Percentiles rank a stretch among this genome's conserved stretches.
Conservation (phyloP, 2,329 filamentous ascomycete species). For the Apiospora arundinis region DNA sequence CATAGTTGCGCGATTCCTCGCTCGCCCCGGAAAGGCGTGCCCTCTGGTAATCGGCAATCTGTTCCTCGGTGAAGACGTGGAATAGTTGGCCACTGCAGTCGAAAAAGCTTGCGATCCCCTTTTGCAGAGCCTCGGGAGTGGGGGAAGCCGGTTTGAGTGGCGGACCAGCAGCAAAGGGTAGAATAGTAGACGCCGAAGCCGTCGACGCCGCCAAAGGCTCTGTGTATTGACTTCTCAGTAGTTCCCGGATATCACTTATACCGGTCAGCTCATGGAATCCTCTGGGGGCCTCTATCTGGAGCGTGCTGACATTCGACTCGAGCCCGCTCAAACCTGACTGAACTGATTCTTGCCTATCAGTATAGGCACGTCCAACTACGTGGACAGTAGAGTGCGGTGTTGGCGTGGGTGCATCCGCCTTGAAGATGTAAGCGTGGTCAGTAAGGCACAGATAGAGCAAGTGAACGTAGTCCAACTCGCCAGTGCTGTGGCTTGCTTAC, state of each 20-base stretch:
- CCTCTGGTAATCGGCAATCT: not conserved
- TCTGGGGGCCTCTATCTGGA: not conserved
- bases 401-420: not conserved
- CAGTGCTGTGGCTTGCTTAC: slow-evolving; percentile 3
- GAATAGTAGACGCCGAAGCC: not conserved
- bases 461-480: not conserved
- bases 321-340: not conserved
- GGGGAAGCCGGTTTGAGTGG: not conserved
- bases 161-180: not conserved
- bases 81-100: not conserved
- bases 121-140: not conserved
- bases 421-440: not conserved
- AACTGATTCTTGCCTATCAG: not conserved
- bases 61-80: not conserved
- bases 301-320: slow-evolving; percentile 8
- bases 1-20: not conserved
- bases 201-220: not conserved
- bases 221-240: not conserved
- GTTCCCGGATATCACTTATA: slow-evolving; percentile 5
- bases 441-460: not conserved
- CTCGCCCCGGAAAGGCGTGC: not conserved
- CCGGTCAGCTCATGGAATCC: slow-evolving; percentile 5
- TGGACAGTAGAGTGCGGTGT: not conserved
- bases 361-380: not conserved
- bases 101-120: not conserved